Base-by-base conservation (phyloP, 805 yeast species). In the Zygotorulaspora sp. region DNA sequence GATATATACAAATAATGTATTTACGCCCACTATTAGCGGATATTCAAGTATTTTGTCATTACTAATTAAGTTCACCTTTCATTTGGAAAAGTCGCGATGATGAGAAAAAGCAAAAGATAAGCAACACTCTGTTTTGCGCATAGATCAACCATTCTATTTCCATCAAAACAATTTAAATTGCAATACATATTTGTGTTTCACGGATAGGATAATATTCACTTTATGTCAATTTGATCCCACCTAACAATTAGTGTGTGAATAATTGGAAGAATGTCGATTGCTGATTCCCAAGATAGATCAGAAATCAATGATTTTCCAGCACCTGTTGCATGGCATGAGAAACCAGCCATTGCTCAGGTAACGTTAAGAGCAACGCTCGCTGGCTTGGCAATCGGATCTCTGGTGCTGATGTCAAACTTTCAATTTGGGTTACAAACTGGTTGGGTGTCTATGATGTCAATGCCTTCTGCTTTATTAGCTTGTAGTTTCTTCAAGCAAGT, bases 381-480 rank as follows among this genome's bases (percentile, higher is more conserved):
- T 1, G 97, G 97, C 0, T 65, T 90, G 17, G 50, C 67, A 1
- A 87, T 90, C n/a, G 98, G 98, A 0, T 76, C 96, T 0, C 64
- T 90, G 18, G 89, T 92, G 21, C 68, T 92, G 17, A 68, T 88
- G 12, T 86, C 96, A 3, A 90, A 90, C 61, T 92, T 92, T 65
- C 97, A 90, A 58, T 90, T 90, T 58, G 98, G 97, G 1, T 67
- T 90, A 14, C 98, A 90, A 57, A 90, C 97, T 0, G 98, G 98
- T 2, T 90, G 98, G 98, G 96, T 92, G 5, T 87, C 96, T 8
- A 90, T 90, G 98, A 92, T 90, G 98, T 84, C 96, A 15, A 67
- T 90, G 38, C 97, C 98, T 0, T 82, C 96, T 4, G 96, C 97
- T 0, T 62, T 90, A 36, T 63, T 90, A 17, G 96, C 95, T 0